phyloP scores from a whole-genome alignment of 1,139 yeast species.

The Lodderomyces orthopsilosis region DNA sequence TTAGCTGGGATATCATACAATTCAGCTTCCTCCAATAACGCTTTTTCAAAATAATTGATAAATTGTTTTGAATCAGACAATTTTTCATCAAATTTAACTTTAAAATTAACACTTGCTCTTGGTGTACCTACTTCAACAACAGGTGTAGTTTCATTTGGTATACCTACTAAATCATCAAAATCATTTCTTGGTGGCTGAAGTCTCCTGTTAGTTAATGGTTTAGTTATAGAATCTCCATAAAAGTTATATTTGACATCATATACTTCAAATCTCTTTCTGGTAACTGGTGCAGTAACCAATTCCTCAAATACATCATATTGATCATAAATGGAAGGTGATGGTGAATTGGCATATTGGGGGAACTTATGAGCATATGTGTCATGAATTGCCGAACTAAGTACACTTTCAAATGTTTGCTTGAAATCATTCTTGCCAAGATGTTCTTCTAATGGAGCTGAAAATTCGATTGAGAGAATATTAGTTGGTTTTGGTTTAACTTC shows the following conservation, averaged over 20 bases:
- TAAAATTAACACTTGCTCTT: slow-evolving; percentile 45
- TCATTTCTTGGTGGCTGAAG: slow-evolving; percentile 11
- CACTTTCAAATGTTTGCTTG: slow-evolving; percentile 29
- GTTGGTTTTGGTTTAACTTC: slow-evolving; percentile 26
- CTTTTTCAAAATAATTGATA: slow-evolving; percentile 32
- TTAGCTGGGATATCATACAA: slow-evolving; percentile 22
- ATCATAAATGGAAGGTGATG: slow-evolving; percentile 22
- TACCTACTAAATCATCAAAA: slow-evolving; percentile 50
- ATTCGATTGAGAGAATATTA: slow-evolving; percentile 26
- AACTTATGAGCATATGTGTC: slow-evolving; percentile 42
- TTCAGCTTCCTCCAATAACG: slow-evolving; percentile 25
- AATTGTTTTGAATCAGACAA: slow-evolving; percentile 37
- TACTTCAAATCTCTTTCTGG: slow-evolving; percentile 56
- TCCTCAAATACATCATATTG: slow-evolving; percentile 66
- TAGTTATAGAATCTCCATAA: slow-evolving; percentile 13
- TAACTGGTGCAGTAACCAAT: slow-evolving; percentile 56
- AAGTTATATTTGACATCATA: slow-evolving; percentile 29
- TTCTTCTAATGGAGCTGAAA: slow-evolving; percentile 27
- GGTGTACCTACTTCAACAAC: slow-evolving; percentile 11
- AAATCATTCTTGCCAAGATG: slow-evolving; percentile 28
- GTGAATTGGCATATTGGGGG: slow-evolving; percentile 47
- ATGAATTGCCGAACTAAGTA: slow-evolving; percentile 30
- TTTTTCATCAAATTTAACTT: slow-evolving; percentile 35
- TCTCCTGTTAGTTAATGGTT: slow-evolving; percentile 11
- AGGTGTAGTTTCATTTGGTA: slow-evolving; percentile 11